Base-by-base conservation (phyloP, 257 asterid genomes). In the Fraxinus americana region DNA sequence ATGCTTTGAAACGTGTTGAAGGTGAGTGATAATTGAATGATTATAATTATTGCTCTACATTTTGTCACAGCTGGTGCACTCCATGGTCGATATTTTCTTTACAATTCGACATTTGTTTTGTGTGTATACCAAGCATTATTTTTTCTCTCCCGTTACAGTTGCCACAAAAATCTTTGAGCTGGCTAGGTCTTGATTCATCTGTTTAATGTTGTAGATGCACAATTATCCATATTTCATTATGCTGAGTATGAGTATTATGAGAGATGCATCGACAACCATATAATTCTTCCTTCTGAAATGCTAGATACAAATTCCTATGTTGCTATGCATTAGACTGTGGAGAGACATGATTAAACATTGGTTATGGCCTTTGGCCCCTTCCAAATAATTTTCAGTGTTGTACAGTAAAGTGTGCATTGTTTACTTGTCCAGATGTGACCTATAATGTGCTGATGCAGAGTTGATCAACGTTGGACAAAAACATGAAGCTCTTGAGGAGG, bases 401-500 rank as follows among this genome's bases (percentile, higher is more conserved):
- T 61, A 21, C 16, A 9, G 30, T 25, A n/a, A 63, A 63, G 35
- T 63, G 3, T 63, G 36, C 69, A 10, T 11, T 9, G 35, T 11
- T 35, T 25, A 27, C 19, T 12, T 63, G 69, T 27, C 19, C 30
- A 63, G 35, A 23, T 10, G 36, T 52, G 9, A 43, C 12, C 38
- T 23, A 27, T 71, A 7, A 63, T 63, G n/a, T 79, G 45, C 13
- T 73, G 54, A 70, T 89, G 87, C 94, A 94, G 98, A 94, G 88
- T 84, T 94, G 87, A 91, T 94, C 69, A 92, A 87, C 88, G 97
- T 94, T 79, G 97, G 88, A 5, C 97, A 92, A 83, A 94, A 94
- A 82, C 98, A 94, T 89, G 97, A 92, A 83, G 98, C 98, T 11
- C 94, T 92, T 17, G 96, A 94, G 96, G 81, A 89, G 95, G 89